These are phyloP conservation scores for Tausonia pullulans DNA, from an alignment of 1,284 basidiomycete species.

Conservation along the genomic window DNA sequence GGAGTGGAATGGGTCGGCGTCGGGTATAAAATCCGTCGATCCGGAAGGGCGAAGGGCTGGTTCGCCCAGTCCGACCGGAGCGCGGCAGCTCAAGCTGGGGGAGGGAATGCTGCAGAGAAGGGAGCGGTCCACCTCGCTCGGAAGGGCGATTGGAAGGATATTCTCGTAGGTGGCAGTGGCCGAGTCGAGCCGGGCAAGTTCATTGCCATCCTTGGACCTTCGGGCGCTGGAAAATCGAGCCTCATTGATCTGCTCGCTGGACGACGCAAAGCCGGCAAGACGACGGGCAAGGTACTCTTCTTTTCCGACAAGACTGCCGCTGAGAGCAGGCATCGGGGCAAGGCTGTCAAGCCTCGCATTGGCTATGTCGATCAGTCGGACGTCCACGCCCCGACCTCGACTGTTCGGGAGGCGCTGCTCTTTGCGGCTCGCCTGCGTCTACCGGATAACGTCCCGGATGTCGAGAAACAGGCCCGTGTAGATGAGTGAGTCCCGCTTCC, in stretches of 20 bases:
- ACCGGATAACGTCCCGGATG: slow-evolving; percentile 61
- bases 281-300: slow-evolving; percentile 52
- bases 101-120: not conserved
- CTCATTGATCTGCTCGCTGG: slow-evolving; percentile 73
- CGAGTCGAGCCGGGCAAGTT: slow-evolving; percentile 51
- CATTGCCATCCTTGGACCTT: not conserved
- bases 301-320: slow-evolving; percentile 24
- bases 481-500: slow-evolving; percentile 24
- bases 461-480: slow-evolving; percentile 56
- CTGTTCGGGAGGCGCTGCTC: slow-evolving; percentile 67
- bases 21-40: slow-evolving; percentile 42
- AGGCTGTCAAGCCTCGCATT: slow-evolving; percentile 34
- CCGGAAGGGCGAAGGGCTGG: slow-evolving; percentile 7
- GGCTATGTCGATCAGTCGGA: slow-evolving; percentile 82
- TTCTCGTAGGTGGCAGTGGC: slow-evolving; percentile 64
- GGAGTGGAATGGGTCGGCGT: slow-evolving; percentile 58
- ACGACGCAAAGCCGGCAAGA: slow-evolving; percentile 57
- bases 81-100: slow-evolving; percentile 5
- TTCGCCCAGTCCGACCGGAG: too few relatives aligned
- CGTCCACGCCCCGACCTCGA: slow-evolving; percentile 62
- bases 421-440: slow-evolving; percentile 74
- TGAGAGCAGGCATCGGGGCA: slow-evolving; percentile 8
- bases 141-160: slow-evolving; percentile 45
- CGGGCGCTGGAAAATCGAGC: slow-evolving; percentile 66
- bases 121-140: too few relatives aligned